Conservation (phyloP, 2,329 filamentous ascomycete species). For the Neonectria sp. region DNA sequence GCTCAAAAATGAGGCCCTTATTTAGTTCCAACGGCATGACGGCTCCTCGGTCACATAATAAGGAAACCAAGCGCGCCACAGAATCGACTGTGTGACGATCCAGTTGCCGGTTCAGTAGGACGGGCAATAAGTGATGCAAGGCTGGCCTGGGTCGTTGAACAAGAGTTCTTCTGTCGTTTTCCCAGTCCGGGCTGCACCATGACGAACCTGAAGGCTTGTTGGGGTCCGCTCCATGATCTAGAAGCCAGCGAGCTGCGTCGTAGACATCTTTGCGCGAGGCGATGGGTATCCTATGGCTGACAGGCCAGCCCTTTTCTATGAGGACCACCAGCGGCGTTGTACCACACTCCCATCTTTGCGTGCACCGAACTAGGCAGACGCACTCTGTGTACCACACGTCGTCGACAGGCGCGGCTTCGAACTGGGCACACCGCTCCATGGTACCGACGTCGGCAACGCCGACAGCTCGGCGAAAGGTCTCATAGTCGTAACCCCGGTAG, state of each 20-base stretch:
- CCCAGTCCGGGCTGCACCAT: not conserved
- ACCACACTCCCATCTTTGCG: not conserved
- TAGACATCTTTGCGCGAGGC: not conserved
- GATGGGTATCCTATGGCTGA: too few species aligned
- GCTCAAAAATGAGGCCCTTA: too few species aligned
- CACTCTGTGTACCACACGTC: too few species aligned
- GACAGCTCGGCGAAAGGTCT: constrained; percentile 6
- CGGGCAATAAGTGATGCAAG: constrained; percentile 16
- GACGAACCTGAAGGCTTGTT: not conserved
- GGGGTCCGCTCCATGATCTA: not conserved
- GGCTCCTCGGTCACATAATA: not conserved
- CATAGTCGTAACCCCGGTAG: not conserved
- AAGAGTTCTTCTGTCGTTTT: not conserved
- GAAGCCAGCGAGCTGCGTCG: constrained; percentile 1
- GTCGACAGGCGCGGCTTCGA: constrained; percentile 1
- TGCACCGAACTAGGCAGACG: too few species aligned
- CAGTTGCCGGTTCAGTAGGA: not conserved
- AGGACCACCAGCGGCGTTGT: constrained; percentile 1
- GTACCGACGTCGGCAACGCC: not conserved
- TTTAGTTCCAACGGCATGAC: not conserved
- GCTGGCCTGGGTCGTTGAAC: not conserved
- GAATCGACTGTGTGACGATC: not conserved
- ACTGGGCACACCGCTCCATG: constrained; percentile 17
- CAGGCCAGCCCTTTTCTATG: constrained; percentile 15
- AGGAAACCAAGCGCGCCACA: not conserved